Conservation (phyloP, 495 filamentous ascomycete species). For the Trichoderma reesei region DNA sequence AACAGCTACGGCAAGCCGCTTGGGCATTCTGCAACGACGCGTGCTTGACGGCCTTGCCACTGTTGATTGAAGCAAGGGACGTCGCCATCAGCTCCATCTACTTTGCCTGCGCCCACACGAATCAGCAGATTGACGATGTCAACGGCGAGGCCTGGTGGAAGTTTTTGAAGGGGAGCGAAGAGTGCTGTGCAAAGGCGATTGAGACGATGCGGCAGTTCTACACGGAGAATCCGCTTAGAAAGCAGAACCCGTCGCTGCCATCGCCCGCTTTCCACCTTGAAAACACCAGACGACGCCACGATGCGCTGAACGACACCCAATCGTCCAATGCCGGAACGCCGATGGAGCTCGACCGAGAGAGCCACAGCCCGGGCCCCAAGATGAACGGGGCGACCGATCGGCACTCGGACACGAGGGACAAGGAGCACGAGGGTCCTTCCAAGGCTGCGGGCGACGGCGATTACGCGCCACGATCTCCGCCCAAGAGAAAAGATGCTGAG, state of each 20-base stretch:
- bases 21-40: slow-evolving; percentile 93
- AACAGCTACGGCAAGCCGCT: slow-evolving; percentile 66
- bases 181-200: slow-evolving; percentile 54
- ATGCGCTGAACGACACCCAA: slow-evolving; percentile 21
- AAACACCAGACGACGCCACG: slow-evolving; percentile 35
- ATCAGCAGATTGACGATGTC: slow-evolving; percentile 64
- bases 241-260: slow-evolving; percentile 30
- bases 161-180: slow-evolving; percentile 51
- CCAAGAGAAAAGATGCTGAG: slow-evolving; percentile 4
- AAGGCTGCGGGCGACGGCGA: background rate
- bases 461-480: slow-evolving; percentile 3
- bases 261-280: slow-evolving; percentile 38
- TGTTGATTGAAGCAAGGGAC: slow-evolving; percentile 67
- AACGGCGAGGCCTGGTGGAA: slow-evolving; percentile 83
- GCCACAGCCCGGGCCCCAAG: slow-evolving; percentile 19
- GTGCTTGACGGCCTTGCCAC: slow-evolving; percentile 69
- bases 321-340: slow-evolving; percentile 16
- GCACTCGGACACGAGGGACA: background rate
- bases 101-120: slow-evolving; percentile 62
- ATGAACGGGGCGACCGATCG: background rate
- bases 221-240: slow-evolving; percentile 51
- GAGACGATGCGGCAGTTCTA: slow-evolving; percentile 67
- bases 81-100: slow-evolving; percentile 83
- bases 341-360: slow-evolving; percentile 20
- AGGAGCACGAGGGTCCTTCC: background rate